Conservation (phyloP, 2,329 filamentous ascomycete genomes). For the Fusarium illudens region DNA sequence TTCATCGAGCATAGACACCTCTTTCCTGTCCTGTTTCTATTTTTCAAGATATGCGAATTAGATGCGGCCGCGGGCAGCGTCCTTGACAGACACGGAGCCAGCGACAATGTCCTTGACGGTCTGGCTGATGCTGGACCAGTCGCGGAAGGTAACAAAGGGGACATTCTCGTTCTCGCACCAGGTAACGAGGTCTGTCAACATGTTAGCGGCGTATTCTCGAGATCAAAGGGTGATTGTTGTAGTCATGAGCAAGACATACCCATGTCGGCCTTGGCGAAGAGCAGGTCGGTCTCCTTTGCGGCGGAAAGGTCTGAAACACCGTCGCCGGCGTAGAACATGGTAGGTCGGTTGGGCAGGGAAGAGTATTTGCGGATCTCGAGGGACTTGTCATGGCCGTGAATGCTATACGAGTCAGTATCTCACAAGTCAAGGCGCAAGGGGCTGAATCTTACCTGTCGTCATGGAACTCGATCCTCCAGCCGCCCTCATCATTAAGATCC, state of each 20-base stretch:
- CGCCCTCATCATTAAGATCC: slow-evolving; percentile 78
- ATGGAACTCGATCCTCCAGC: slow-evolving; percentile 89
- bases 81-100: slow-evolving; percentile 74
- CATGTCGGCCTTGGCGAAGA: slow-evolving; percentile 92
- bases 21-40: not conserved
- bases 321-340: slow-evolving; percentile 93
- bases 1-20: slow-evolving; percentile 5
- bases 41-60: slow-evolving; percentile 25
- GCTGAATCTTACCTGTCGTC: slow-evolving; percentile 72
- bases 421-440: not conserved
- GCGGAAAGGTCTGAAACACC: slow-evolving; percentile 93
- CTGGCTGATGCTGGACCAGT: slow-evolving; percentile 81
- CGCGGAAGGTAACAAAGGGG: slow-evolving; percentile 86
- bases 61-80: slow-evolving; percentile 67
- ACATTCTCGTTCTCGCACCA: slow-evolving; percentile 87
- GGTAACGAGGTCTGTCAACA: slow-evolving; percentile 74
- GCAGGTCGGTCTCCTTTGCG: slow-evolving; percentile 88
- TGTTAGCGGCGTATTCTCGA: slow-evolving; percentile 1
- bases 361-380: slow-evolving; percentile 90
- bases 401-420: slow-evolving; percentile 53
- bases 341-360: slow-evolving; percentile 76
- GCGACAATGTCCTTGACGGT: slow-evolving; percentile 80
- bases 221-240: not conserved
- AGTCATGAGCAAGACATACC: slow-evolving; percentile 59
- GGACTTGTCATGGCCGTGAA: slow-evolving; percentile 97